phyloP scores from a whole-genome alignment of 495 filamentous ascomycete species.

The Aspergillus haitiensis region DNA sequence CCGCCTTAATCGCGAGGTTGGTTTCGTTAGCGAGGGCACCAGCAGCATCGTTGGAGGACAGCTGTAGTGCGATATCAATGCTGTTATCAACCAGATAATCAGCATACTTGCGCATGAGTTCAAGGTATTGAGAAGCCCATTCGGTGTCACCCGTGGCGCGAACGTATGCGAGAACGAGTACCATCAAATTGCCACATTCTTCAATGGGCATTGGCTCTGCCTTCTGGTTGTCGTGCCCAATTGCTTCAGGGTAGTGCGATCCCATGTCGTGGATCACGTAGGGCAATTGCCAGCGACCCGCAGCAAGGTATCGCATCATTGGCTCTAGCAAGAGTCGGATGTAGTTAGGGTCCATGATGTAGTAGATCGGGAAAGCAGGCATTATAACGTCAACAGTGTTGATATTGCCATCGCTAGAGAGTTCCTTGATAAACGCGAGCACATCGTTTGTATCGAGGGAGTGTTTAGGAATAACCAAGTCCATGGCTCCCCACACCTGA shows the following conservation, averaged over 20 bases:
- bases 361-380: slow-evolving; percentile 52
- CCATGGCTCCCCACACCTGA: slow-evolving; percentile 52
- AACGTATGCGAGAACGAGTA: slow-evolving; percentile 44
- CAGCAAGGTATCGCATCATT: slow-evolving; percentile 49
- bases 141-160: slow-evolving; percentile 41
- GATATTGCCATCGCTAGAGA: slow-evolving; percentile 53
- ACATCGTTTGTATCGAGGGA: slow-evolving; percentile 43
- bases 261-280: slow-evolving; percentile 52
- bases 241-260: slow-evolving; percentile 49
- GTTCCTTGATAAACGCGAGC: slow-evolving; percentile 55
- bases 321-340: slow-evolving; percentile 53
- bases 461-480: slow-evolving; percentile 44
- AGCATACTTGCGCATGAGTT: slow-evolving; percentile 46
- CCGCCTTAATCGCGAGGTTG: slow-evolving; percentile 58
- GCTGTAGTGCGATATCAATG: slow-evolving; percentile 49
- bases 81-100: slow-evolving; percentile 53
- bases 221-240: slow-evolving; percentile 46
- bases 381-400: slow-evolving; percentile 57
- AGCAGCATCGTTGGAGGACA: slow-evolving; percentile 57
- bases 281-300: slow-evolving; percentile 42
- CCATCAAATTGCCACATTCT: slow-evolving; percentile 48
- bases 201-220: slow-evolving; percentile 52
- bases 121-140: slow-evolving; percentile 38
- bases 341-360: slow-evolving; percentile 49
- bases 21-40: slow-evolving; percentile 54